Percentiles rank a stretch among this genome's conserved stretches.
Evolutionary conservation across 2,329 filamentous ascomycete species (phyloP).

Genomic region (Phialophora verrucosa): DNA sequence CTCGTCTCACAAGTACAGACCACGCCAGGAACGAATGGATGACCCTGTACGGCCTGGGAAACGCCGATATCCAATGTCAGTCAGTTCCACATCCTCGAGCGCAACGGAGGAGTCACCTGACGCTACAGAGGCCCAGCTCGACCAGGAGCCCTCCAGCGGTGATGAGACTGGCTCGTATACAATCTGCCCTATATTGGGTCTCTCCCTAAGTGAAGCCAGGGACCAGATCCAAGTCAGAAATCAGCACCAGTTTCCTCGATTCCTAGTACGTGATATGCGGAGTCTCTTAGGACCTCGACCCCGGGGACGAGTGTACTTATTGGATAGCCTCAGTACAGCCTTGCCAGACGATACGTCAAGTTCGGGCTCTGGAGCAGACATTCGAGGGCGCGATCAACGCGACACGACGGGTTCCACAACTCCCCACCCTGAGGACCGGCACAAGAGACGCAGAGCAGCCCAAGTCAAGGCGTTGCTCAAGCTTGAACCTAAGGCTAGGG

Average conservation of each 20-base stretch:
- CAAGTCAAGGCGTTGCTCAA: slow-evolving; percentile 10
- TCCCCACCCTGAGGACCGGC: neutral
- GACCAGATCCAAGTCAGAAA: neutral
- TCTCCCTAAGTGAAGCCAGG: neutral
- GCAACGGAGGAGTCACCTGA: neutral
- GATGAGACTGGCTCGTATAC: slow-evolving; percentile 3
- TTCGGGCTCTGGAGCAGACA: slow-evolving; percentile 1
- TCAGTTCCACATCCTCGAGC: slow-evolving; percentile 1
- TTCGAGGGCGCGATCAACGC: neutral
- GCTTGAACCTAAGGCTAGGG: slow-evolving; percentile 1
- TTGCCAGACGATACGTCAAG: slow-evolving; percentile 10
- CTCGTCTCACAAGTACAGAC: slow-evolving; percentile 17
- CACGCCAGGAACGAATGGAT: slow-evolving; percentile 2
- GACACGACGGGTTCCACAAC: neutral
- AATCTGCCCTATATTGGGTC: slow-evolving; percentile 1
- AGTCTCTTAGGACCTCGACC: neutral
- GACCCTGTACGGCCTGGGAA: neutral
- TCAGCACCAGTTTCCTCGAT: slow-evolving; percentile 8
- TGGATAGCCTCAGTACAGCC: neutral
- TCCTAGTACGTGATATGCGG: slow-evolving; percentile 5
- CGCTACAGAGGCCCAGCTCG: neutral
- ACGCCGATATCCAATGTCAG: neutral
- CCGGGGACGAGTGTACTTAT: neutral
- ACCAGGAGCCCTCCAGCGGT: neutral
- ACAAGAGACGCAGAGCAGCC: neutral